These are phyloP conservation scores for Scopulariopsis brevicaulis DNA, from an alignment of 2,329 filamentous ascomycete species.

Conservation along the genomic window DNA sequence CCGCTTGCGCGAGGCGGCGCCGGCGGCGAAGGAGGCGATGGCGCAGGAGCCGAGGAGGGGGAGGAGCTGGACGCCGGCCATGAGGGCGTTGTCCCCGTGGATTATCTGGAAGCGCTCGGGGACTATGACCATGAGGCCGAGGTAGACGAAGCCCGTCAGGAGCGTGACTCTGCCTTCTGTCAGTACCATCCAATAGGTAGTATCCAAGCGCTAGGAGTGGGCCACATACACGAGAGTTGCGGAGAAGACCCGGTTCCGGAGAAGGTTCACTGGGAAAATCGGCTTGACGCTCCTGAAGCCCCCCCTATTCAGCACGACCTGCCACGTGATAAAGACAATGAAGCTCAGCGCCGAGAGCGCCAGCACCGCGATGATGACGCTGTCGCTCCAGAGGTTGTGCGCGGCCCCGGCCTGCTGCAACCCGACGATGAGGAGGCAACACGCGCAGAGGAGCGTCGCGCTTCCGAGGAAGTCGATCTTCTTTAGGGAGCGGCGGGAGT, in stretches of 20 bases:
- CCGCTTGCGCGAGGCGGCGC: slow-evolving; percentile 36
- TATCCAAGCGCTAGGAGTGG: background rate
- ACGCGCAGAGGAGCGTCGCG: slow-evolving; percentile 35
- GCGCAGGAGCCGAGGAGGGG: slow-evolving; percentile 47
- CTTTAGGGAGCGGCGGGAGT: slow-evolving; percentile 27
- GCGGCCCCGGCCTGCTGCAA: slow-evolving; percentile 45
- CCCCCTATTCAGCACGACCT: slow-evolving; percentile 28
- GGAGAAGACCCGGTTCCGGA: slow-evolving; percentile 35
- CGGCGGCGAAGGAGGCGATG: slow-evolving; percentile 42
- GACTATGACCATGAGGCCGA: slow-evolving; percentile 45
- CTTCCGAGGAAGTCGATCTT: slow-evolving; percentile 42
- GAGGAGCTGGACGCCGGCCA: slow-evolving; percentile 44
- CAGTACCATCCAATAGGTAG: background rate
- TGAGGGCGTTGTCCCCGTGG: slow-evolving; percentile 37
- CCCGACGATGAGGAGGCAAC: slow-evolving; percentile 41
- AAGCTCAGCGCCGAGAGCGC: slow-evolving; percentile 34
- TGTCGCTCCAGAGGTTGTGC: slow-evolving; percentile 37
- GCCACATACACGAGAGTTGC: slow-evolving; percentile 34
- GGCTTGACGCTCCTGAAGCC: slow-evolving; percentile 31
- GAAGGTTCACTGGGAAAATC: slow-evolving; percentile 40
- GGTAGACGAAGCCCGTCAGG: slow-evolving; percentile 44
- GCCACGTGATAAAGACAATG: slow-evolving; percentile 37
- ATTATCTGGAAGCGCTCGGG: slow-evolving; percentile 51
- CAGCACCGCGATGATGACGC: slow-evolving; percentile 36
- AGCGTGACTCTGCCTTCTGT: slow-evolving; percentile 34